Conservation (phyloP, 768 basidiomycete genomes). For the Leccinellum luteum region DNA sequence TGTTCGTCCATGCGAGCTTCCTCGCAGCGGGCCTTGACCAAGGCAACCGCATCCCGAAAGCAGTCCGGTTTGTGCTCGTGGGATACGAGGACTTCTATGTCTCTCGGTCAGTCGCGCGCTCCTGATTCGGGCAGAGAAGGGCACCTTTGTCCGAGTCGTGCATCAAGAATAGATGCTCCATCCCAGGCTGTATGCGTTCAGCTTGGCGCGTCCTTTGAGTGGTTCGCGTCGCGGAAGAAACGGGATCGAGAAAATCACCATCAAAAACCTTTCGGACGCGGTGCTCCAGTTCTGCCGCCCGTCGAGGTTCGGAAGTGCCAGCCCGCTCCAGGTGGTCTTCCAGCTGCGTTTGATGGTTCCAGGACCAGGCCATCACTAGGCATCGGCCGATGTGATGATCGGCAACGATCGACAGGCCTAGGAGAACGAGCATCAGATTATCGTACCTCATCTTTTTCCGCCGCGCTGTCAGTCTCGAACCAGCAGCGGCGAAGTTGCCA, state of each 20-base stretch:
- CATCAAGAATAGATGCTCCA: conserved; percentile 14
- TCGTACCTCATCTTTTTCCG: not conserved
- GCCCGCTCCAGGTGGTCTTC: not conserved
- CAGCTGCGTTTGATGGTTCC: not conserved
- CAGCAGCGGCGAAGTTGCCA: not conserved
- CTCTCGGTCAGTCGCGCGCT: not conserved
- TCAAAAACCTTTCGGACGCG: not conserved
- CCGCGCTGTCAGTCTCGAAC: not conserved
- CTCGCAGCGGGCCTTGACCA: conserved; percentile 49
- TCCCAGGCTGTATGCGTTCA: conserved; percentile 15
- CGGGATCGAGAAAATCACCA: not conserved
- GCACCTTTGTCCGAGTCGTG: conserved; percentile 6
- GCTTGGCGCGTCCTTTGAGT: not conserved
- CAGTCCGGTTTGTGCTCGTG: conserved; percentile 57
- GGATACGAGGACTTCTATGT: conserved; percentile 39
- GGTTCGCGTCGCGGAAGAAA: not conserved
- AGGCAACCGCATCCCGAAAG: conserved; percentile 51
- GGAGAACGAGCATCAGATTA: not conserved
- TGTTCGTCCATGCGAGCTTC: conserved; percentile 60
- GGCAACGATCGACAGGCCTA: not conserved
- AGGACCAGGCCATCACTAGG: not conserved
- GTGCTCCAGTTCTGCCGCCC: not conserved
- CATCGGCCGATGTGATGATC: not conserved
- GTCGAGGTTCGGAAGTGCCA: not conserved
- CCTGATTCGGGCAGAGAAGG: not conserved